Percentiles rank a stretch among this genome's conserved stretches.
Conservation (phyloP, 768 basidiomycete species). For the Termitomyces sp. region DNA sequence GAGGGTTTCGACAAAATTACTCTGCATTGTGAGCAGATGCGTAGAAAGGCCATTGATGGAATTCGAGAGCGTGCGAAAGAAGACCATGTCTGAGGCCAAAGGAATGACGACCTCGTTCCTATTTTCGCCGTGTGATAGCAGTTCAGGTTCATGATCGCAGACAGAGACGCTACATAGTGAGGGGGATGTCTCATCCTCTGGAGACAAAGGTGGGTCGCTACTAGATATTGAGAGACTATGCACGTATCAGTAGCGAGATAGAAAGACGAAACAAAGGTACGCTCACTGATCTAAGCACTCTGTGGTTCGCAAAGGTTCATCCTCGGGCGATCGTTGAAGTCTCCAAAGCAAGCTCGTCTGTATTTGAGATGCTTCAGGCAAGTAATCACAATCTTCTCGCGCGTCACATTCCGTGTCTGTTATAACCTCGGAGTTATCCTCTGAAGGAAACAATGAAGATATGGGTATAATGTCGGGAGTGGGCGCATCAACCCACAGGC, state of each 20-base stretch:
- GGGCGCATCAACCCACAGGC: conserved; percentile 38
- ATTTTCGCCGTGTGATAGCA: background rate
- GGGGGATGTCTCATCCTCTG: background rate
- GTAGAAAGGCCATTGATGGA: conserved; percentile 48
- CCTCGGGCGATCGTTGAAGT: conserved; percentile 13
- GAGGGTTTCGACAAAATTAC: conserved; percentile 42
- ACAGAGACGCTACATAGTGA: background rate
- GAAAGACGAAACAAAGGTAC: background rate
- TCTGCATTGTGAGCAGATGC: conserved; percentile 47
- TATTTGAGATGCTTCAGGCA: background rate
- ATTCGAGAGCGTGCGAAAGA: conserved; percentile 69
- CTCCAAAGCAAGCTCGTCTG: conserved; percentile 19
- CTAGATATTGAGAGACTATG: background rate
- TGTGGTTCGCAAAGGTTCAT: background rate
- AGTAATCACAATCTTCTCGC: conserved; percentile 6
- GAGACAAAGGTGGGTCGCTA: background rate
- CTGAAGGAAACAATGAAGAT: conserved; percentile 11
- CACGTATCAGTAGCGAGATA: background rate
- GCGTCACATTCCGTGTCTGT: conserved; percentile 7
- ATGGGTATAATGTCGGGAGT: background rate
- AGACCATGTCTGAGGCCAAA: conserved; percentile 73
- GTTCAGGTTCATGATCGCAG: background rate
- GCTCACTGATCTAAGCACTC: conserved; percentile 8
- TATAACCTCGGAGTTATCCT: conserved; percentile 1
- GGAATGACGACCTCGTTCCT: conserved; percentile 64